A percentile compares a stretch with the other conserved stretches of the same genome.
Conservation (phyloP, 306 rosid species). For the Cotoneaster glaucophyllus region DNA sequence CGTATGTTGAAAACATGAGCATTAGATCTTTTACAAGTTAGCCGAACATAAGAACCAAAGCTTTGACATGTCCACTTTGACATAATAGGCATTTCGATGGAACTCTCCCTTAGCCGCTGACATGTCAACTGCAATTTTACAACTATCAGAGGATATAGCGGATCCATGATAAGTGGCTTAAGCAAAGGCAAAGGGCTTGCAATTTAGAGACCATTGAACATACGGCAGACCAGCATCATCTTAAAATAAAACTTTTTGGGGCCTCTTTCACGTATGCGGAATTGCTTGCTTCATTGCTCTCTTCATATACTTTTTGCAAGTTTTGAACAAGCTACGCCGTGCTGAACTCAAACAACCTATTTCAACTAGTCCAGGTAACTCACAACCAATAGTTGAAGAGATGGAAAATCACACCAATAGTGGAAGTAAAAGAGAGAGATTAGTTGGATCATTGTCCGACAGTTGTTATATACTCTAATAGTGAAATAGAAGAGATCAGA, state of each 20-base stretch:
- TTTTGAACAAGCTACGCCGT: constrained; percentile 32
- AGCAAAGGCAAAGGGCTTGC: constrained; percentile 35
- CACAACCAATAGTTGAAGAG: constrained; percentile 58
- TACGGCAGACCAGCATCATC: constrained; percentile 64
- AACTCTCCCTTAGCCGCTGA: constrained; percentile 87
- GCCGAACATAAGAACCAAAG: background rate
- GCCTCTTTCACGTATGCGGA: constrained; percentile 79
- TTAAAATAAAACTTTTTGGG: constrained; percentile 79
- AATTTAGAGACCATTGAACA: constrained; percentile 46
- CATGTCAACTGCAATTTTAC: constrained; percentile 85
- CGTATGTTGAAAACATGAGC: background rate
- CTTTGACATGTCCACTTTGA: background rate
- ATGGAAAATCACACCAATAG: constrained; percentile 37
- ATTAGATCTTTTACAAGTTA: background rate
- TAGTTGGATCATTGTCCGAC: constrained; percentile 29
- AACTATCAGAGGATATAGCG: constrained; percentile 76
- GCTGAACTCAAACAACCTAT: constrained; percentile 28
- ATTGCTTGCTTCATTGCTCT: constrained; percentile 67
- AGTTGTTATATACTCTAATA: background rate
- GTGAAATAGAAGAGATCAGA: no score
- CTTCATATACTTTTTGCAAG: constrained; percentile 43
- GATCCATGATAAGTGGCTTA: constrained; percentile 88
- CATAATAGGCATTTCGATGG: constrained; percentile 75
- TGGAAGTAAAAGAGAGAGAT: constrained; percentile 52
- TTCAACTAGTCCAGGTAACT: constrained; percentile 11